Conservation (phyloP, 2,329 filamentous ascomycete species). For the Teratosphaeria nubilosa region DNA sequence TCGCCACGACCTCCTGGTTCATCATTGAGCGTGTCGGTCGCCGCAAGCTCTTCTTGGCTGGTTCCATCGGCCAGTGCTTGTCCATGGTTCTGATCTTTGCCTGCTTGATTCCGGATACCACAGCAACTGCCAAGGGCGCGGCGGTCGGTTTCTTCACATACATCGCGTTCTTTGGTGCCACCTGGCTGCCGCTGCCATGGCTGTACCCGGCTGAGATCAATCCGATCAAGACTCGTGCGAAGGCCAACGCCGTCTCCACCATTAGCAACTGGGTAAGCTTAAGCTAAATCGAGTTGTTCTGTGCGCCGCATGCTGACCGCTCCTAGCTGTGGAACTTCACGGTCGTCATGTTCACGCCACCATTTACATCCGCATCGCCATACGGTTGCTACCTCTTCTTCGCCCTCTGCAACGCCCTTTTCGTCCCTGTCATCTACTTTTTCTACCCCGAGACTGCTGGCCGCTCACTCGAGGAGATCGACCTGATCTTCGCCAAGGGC, state of each 20-base stretch:
- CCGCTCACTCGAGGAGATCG: conserved; percentile 48
- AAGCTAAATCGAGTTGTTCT: conserved; percentile 32
- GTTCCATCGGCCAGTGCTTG: conserved; percentile 41
- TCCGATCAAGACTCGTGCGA: conserved; percentile 45
- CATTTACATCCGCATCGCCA: conserved; percentile 19
- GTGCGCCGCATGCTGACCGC: background rate
- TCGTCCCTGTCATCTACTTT: conserved; percentile 47
- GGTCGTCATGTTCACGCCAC: conserved; percentile 33
- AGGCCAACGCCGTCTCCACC: conserved; percentile 46
- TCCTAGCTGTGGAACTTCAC: conserved; percentile 7
- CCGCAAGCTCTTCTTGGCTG: conserved; percentile 33
- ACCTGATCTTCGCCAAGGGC: conserved; percentile 29
- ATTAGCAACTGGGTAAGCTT: conserved; percentile 41
- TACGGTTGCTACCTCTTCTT: conserved; percentile 36
- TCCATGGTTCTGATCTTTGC: conserved; percentile 42
- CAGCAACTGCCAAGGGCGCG: conserved; percentile 33
- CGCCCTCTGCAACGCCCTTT: conserved; percentile 41
- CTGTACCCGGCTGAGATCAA: conserved; percentile 32
- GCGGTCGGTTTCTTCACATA: conserved; percentile 58
- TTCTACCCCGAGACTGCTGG: conserved; percentile 44
- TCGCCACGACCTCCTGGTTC: conserved; percentile 52
- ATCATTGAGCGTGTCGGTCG: conserved; percentile 52
- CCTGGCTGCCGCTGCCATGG: conserved; percentile 27
- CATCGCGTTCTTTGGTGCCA: conserved; percentile 58
- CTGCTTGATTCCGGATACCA: conserved; percentile 29